Evolutionary conservation across 352 stramenopile genomes (phyloP), one percentile per base, ranked within the genome.

Genomic region (Phytopythium chamaehyphon): DNA sequence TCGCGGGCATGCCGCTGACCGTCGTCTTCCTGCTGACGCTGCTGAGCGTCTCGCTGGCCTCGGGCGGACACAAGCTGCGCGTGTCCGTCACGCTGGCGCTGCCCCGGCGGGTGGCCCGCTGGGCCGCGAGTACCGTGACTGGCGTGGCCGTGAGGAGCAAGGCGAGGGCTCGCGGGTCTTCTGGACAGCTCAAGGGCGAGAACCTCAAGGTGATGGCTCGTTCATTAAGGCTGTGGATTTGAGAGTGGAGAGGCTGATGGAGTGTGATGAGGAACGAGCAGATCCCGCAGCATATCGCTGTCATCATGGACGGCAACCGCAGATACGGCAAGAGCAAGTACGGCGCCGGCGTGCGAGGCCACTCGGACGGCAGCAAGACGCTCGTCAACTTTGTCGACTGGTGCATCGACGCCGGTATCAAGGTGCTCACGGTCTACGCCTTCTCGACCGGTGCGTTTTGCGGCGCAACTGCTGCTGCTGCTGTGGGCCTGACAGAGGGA

Each of bases 241-340:
- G n/a, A n/a, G n/a, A n/a, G n/a, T n/a, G n/a, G n/a, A n/a, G n/a
- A n/a, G n/a, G n/a, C n/a, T n/a, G n/a, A n/a, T n/a, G n/a, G n/a
- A n/a, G n/a, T n/a, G n/a, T n/a, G n/a, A n/a, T n/a, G n/a, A n/a
- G n/a, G n/a, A n/a, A n/a, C n/a, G n/a, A 33, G 42, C 57, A 90
- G 66, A 80, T 90, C 38, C 83, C 83, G 1, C 63, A 71, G 10
- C 96, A 99, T 51, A 86, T 99, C 18, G 96, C 93, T 0, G 88
- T 98, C 47, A 97, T 99, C 58, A 98, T 98, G 76, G 96, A 99
- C 58, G 96, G 96, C 36, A 99, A 99, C 62, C 86, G 92, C 31
- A 88, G 96, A 48, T 98, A 96, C 72, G 93, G 95, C 4, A 93
- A 90, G 54, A 71, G 56, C 16, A 90, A 79, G 36, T 93, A 93